Percentiles rank a stretch among this genome's conserved stretches.
Evolutionary conservation across 2,329 filamentous ascomycete species (phyloP).

Genomic region (Neofusicoccum sp.): DNA sequence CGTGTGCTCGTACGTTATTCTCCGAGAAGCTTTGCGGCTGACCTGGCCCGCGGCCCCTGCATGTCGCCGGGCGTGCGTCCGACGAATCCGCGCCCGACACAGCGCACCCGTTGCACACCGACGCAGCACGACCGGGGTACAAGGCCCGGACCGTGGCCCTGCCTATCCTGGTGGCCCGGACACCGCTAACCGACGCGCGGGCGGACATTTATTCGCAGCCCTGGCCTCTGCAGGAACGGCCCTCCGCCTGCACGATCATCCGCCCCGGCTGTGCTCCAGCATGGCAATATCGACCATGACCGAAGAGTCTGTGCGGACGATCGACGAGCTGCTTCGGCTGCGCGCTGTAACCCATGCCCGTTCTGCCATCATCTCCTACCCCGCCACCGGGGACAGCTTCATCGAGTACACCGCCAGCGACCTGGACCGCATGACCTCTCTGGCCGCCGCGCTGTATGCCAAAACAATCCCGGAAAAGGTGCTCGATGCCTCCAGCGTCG

Average conservation of each 20-base stretch:
- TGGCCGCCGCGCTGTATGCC: background rate
- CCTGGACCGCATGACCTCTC: conserved; percentile 34
- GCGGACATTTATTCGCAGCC: background rate
- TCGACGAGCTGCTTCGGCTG: conserved; percentile 41
- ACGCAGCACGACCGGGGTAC: background rate
- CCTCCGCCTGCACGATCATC: no score
- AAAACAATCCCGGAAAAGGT: conserved; percentile 19
- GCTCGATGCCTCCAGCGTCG: conserved; percentile 21
- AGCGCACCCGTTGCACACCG: background rate
- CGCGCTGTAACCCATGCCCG: conserved; percentile 35
- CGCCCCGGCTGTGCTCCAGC: no score
- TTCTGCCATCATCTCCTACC: conserved; percentile 44
- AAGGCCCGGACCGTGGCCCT: background rate
- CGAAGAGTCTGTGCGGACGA: conserved; percentile 23
- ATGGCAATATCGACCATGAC: background rate
- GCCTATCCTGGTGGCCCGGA: background rate
- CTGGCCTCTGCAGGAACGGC: background rate
- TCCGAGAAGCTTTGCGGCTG: background rate
- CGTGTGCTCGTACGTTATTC: background rate
- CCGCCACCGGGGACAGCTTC: conserved; percentile 44
- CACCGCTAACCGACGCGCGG: background rate
- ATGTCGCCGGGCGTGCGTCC: background rate
- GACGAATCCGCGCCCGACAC: background rate
- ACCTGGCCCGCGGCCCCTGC: background rate
- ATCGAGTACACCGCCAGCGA: conserved; percentile 48